Base-by-base conservation (phyloP, 805 yeast species). In the Clavispora santaluciae region DNA sequence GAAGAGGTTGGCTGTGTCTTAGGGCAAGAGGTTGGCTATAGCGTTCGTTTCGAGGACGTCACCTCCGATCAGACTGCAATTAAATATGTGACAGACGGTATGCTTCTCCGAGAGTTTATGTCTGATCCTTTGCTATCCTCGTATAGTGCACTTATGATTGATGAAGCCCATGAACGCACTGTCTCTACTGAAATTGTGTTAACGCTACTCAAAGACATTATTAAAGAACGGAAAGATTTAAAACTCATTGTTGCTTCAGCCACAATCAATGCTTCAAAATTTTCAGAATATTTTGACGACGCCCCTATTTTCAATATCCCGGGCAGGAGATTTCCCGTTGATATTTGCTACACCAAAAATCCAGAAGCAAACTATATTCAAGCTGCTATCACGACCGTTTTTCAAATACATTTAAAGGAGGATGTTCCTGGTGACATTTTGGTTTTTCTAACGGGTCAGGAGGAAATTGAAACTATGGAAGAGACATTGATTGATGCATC, bases 121-220 rank as follows among this genome's bases (percentile, higher is more conserved):
- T 68, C 75, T 1, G 97, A 90, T 57, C 86, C 95, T 0, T 77
- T 77, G 33, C 62, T 90, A 30, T 61, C 72, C 1, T 66, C 63
- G 2, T 91, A 90, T 56, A 78, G 93, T 1, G 95, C 86, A 1
- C 71, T 91, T 41, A 89, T 91, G 84, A 82, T 91, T 36, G 99
- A 91, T 63, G 99, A 91, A 62, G 99, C 99, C 0, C 99, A 93
- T 58, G 99, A 93, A 59, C 73, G 99, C 43, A 93, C 98, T 0
- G 68, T 91, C 30, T 82, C 91, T n/a, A 91, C 98, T 0, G 99
- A 91, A 62, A 69, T 78, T 3, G 57, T 91, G 7, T 68, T 91
- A 38, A 95, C 96, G 1, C 65, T 93, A 26, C 62, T 91, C 23
- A 91, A 91, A 49, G 86, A 83, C 45, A 75, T 88, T 0, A 57